Conservation (phyloP, 2,329 filamentous ascomycete genomes). For the Pseudogymnoascus sp. region DNA sequence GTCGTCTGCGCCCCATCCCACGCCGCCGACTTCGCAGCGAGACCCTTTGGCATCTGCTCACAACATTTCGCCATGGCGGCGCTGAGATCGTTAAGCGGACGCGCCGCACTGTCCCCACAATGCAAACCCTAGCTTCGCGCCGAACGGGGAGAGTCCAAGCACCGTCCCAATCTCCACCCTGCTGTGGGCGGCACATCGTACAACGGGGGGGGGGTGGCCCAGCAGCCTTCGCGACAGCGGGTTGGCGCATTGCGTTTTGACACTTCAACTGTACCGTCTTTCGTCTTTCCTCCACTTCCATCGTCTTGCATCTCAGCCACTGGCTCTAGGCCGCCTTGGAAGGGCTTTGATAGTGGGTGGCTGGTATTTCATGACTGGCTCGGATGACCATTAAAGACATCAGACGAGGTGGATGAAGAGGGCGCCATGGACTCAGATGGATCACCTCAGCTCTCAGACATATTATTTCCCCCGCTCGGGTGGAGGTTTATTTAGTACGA, state of each 20-base stretch:
- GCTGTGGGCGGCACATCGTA: not conserved
- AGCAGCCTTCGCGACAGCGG: not conserved
- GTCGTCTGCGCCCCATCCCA: not conserved
- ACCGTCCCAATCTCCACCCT: not conserved
- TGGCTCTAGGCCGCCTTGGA: not conserved
- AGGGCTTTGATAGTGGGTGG: not conserved
- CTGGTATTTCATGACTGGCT: not conserved
- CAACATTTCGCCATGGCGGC: not conserved
- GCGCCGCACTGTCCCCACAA: not conserved
- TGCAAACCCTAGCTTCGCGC: not conserved
- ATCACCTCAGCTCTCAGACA: constrained; percentile 1
- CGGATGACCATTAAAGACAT: not conserved
- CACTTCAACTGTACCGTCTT: not conserved
- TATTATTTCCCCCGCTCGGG: not conserved
- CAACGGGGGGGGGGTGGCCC: not conserved
- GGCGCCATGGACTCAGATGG: not conserved
- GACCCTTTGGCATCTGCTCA: not conserved
- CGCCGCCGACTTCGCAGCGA: not conserved
- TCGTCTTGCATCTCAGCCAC: constrained; percentile 4
- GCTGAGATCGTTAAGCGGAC: not conserved
- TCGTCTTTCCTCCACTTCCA: not conserved
- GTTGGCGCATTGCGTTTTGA: not conserved
- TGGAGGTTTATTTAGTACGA: not conserved
- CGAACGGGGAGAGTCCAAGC: not conserved
- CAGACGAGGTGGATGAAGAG: not conserved